phyloP scores from a whole-genome alignment of 192 early-diverging fungal species.

The Lunasporangiospora selenospora region DNA sequence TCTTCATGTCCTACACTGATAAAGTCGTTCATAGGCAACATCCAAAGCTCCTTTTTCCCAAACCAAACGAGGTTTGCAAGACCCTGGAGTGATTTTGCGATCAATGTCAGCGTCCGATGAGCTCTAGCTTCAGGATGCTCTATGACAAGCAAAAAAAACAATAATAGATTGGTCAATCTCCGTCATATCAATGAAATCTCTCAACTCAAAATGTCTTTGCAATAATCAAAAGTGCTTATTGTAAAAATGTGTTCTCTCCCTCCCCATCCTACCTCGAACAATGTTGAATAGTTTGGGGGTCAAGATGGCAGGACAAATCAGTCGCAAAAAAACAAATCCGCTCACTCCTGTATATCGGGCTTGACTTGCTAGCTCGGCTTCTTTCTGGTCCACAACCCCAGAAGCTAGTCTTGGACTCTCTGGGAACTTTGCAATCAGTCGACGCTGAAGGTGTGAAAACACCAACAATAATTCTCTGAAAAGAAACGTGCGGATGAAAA shows the following conservation, averaged over 20 bases:
- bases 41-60: constrained; percentile 70
- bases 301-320: constrained; percentile 77
- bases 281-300: constrained; percentile 74
- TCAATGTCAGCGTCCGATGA: constrained; percentile 68
- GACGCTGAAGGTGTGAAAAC: constrained; percentile 51
- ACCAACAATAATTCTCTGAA: constrained; percentile 54
- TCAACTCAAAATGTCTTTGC: no score
- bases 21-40: constrained; percentile 69
- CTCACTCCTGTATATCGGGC: constrained; percentile 49
- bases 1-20: constrained; percentile 60
- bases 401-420: constrained; percentile 10
- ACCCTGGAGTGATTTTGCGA: constrained; percentile 77
- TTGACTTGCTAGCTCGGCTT: constrained; percentile 20
- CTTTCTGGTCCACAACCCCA: constrained; percentile 54
- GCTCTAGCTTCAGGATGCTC: constrained; percentile 62
- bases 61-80: constrained; percentile 72
- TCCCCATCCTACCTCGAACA: constrained; percentile 54
- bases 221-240: no score
- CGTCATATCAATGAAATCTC: no score
- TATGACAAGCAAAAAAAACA: constrained; percentile 1
- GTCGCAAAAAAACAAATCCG: constrained; percentile 73
- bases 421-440: constrained; percentile 52
- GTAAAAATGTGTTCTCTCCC: no score
- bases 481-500: not conserved
- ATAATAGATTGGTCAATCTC: no score